Evolutionary conservation across 2,329 filamentous ascomycete genomes (phyloP).

Genomic region (Ceratocystis colombiana): DNA sequence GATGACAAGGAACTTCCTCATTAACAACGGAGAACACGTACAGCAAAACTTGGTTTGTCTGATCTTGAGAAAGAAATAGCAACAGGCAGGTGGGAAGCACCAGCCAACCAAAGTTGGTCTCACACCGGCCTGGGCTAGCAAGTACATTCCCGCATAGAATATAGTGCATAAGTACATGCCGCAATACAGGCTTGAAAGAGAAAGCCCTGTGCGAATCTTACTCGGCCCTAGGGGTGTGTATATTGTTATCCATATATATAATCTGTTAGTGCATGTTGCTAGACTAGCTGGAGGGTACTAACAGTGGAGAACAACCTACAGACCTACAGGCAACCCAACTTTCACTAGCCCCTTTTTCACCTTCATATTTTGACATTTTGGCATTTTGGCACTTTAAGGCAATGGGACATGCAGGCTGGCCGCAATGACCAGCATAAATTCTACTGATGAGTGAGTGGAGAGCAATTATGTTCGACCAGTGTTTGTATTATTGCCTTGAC

Average conservation of each 20-base stretch:
- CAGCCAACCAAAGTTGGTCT: not conserved
- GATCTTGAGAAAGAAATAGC: not conserved
- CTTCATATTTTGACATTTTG: not conserved
- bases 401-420: not conserved
- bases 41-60: slow-evolving; percentile 5
- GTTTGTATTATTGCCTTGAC: too few species aligned
- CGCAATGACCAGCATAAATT: not conserved
- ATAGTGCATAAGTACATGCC: not conserved
- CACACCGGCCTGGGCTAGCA: not conserved
- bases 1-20: slow-evolving; percentile 6
- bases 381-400: not conserved
- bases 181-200: not conserved
- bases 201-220: not conserved
- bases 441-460: not conserved
- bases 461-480: not conserved
- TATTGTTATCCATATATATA: not conserved
- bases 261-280: not conserved
- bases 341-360: not conserved
- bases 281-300: not conserved
- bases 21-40: slow-evolving; percentile 14
- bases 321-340: not conserved
- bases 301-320: not conserved
- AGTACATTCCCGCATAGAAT: too few species aligned
- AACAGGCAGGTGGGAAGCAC: not conserved
- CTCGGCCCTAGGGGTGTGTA: not conserved